Evolutionary conservation across 768 basidiomycete species (phyloP), one percentile per base, ranked within the genome.

Genomic region (Collybia mongolica): DNA sequence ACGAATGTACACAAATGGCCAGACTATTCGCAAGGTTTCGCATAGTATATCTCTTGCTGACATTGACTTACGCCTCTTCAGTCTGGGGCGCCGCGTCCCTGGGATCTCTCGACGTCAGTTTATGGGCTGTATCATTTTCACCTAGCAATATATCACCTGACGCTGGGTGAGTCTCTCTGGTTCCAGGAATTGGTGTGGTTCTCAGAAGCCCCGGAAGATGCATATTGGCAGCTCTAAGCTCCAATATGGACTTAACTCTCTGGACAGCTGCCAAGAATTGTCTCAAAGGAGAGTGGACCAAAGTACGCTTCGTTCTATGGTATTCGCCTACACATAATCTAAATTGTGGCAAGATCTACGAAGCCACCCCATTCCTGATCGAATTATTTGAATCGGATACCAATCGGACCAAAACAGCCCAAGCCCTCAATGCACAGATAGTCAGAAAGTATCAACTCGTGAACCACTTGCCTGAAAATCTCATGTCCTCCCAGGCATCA

Each of bases 181-280:
- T 11, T 15, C 5, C 15, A 14, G n/a, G 43, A 15, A 11, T 37
- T 52, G 3, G n/a, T 24, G 37, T 19, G 18, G 14, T 37, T 35
- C 42, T 23, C 20, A 1, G 14, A 19, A 36, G 23, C 20, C 8
- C 38, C 19, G 46, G 35, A 52, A 91, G 89, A 48, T 90, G 88
- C 55, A 64, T 90, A 20, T 61, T 90, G 44, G 86, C 81, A 2
- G 71, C 82, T 17, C 70, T 91, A 50, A 89, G 77, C 51, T 84
- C 88, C 14, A 91, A 91, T 55, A 76, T 87, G 77, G 88, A 92
- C 63, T 65, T 90, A 20, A 75, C 79, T 12, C 68, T 92, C 11
- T 92, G 85, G 86, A 70, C 68, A 8, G 75, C 88, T 2, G 65
- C 68, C 1, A 86, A 86, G 59, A 87, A 91, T 58, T 77, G 77